A percentile compares a stretch with the other conserved stretches of the same genome.
phyloP scores from a whole-genome alignment of 441 rosid species.

The Euphorbia celastroides region DNA sequence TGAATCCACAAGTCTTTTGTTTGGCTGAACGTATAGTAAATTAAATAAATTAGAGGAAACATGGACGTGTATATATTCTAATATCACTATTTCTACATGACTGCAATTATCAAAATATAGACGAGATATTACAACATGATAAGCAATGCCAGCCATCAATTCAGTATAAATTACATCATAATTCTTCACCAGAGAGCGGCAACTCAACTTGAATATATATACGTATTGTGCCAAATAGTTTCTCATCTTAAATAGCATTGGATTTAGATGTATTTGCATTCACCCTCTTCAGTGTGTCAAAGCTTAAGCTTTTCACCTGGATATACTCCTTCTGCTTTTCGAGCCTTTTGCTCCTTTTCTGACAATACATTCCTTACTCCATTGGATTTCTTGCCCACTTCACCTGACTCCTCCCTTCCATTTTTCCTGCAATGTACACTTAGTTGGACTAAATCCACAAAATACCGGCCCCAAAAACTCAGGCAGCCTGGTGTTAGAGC shows the following conservation, averaged over 20 bases:
- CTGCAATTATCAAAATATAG: too few relatives aligned
- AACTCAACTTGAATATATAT: too few relatives aligned
- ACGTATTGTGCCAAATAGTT: neutral
- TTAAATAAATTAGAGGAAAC: too few relatives aligned
- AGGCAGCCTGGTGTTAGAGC: neutral
- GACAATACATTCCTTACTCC: slow-evolving; percentile 1
- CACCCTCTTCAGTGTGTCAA: neutral
- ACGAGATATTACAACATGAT: too few relatives aligned
- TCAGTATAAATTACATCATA: too few relatives aligned
- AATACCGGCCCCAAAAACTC: neutral
- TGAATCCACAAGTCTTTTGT: too few relatives aligned
- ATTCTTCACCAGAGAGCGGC: too few relatives aligned
- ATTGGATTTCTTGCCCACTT: slow-evolving; percentile 1
- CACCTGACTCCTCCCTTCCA: slow-evolving; percentile 10
- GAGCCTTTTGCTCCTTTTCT: slow-evolving; percentile 13
- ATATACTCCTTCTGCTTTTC: slow-evolving; percentile 14
- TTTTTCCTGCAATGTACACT: slow-evolving; percentile 22
- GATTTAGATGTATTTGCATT: neutral
- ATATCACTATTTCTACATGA: too few relatives aligned
- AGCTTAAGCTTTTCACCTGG: slow-evolving; percentile 28
- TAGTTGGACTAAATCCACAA: neutral
- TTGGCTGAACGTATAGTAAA: too few relatives aligned
- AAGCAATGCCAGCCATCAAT: too few relatives aligned
- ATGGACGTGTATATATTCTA: too few relatives aligned
- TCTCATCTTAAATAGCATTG: neutral